Conservation (phyloP, 805 yeast species). For the Starmerella ratchasimensis region DNA sequence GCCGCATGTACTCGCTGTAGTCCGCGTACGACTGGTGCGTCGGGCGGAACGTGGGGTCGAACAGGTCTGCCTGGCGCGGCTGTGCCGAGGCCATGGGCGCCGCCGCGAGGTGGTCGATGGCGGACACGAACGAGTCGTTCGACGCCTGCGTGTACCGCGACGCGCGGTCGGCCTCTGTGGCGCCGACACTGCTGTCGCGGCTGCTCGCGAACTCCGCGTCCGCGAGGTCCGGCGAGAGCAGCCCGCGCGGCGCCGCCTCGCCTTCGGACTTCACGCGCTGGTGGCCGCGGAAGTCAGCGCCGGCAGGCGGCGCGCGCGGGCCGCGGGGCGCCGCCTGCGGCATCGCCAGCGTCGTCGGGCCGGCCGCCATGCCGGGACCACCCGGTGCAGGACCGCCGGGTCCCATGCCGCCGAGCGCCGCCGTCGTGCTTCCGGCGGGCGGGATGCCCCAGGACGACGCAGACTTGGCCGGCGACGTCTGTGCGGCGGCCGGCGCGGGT, state of each 20-base stretch:
- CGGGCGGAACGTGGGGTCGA: constrained; percentile 13
- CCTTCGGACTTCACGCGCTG: constrained; percentile 27
- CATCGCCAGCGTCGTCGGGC: neutral
- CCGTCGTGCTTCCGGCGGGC: neutral
- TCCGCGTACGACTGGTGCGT: constrained; percentile 21
- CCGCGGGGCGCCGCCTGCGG: constrained; percentile 2
- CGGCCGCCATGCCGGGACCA: neutral
- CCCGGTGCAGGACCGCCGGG: neutral
- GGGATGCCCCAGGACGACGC: too few relatives aligned
- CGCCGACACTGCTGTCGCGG: neutral
- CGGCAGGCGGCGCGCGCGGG: constrained; percentile 3
- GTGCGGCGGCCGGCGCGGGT: too few relatives aligned
- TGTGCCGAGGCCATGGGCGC: neutral
- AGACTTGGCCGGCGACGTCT: too few relatives aligned
- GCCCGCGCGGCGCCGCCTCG: constrained; percentile 23
- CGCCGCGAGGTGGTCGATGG: constrained; percentile 13
- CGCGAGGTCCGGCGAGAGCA: constrained; percentile 12
- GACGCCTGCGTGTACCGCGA: constrained; percentile 14
- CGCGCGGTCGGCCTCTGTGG: constrained; percentile 1
- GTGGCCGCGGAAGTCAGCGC: constrained; percentile 14
- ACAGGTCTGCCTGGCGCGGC: neutral
- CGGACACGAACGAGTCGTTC: constrained; percentile 21
- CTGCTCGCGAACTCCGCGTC: neutral
- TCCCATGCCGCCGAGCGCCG: neutral
- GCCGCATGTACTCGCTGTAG: constrained; percentile 22